phyloP scores from a whole-genome alignment of 148 eudicot species.

The Gaultheria prostrata region DNA sequence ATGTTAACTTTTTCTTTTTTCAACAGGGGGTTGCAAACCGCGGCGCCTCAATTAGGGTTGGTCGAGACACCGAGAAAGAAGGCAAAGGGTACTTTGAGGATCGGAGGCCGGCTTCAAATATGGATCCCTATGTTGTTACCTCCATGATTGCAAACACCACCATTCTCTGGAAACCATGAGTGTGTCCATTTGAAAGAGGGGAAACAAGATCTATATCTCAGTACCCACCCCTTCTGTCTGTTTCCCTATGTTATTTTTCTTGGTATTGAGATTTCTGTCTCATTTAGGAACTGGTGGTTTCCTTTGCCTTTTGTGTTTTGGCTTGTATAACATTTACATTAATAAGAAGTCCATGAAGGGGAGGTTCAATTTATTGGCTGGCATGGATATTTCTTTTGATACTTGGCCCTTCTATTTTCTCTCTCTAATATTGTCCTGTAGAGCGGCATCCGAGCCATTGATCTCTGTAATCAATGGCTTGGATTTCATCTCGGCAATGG shows the following conservation, averaged over 20 bases:
- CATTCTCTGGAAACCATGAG: conserved; percentile 34
- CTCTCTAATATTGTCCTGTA: background rate
- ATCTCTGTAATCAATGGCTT: too few relatives aligned
- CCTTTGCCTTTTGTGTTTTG: background rate
- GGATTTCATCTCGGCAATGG: too few relatives aligned
- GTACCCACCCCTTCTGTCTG: background rate
- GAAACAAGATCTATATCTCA: background rate
- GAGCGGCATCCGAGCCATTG: too few relatives aligned
- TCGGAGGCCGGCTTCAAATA: conserved; percentile 55
- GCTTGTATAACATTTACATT: background rate
- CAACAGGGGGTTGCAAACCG: conserved; percentile 55
- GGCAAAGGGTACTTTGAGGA: conserved; percentile 61
- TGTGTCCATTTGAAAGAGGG: background rate
- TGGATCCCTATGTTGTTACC: conserved; percentile 54
- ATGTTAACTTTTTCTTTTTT: background rate
- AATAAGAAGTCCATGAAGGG: conserved; percentile 11
- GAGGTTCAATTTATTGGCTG: conserved; percentile 8
- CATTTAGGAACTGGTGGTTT: background rate
- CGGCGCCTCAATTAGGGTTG: conserved; percentile 51
- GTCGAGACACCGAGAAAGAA: conserved; percentile 48
- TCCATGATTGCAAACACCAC: conserved; percentile 58
- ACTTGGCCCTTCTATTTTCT: background rate
- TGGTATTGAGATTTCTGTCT: background rate
- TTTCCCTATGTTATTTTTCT: background rate
- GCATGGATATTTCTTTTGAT: background rate